Conservation (phyloP, 2,329 filamentous ascomycete genomes). For the Davidsoniella eucalypti region DNA sequence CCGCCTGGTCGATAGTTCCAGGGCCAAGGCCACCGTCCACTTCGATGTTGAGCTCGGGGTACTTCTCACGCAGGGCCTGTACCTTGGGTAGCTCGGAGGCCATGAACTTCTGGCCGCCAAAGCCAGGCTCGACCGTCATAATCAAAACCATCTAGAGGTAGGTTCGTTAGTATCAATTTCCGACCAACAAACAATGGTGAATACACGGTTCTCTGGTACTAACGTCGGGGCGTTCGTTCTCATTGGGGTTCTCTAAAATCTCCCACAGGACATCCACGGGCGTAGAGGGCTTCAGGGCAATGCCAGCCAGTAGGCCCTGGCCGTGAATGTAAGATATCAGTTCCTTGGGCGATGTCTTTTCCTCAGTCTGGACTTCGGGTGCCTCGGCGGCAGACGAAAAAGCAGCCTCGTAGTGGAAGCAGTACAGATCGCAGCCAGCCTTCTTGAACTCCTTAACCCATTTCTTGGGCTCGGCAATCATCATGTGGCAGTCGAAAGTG, state of each 20-base stretch:
- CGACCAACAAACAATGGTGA: no score
- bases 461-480: conserved; percentile 98
- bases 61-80: conserved; percentile 60
- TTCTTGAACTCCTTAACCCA: conserved; percentile 94
- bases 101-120: conserved; percentile 98
- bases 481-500: conserved; percentile 99
- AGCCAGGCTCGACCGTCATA: conserved; percentile 96
- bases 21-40: conserved; percentile 86
- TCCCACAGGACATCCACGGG: conserved; percentile 84
- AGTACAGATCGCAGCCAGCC: conserved; percentile 95
- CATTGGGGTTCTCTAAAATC: conserved; percentile 56
- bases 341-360: conserved; percentile 65
- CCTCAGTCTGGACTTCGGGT: conserved; percentile 51
- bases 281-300: conserved; percentile 90
- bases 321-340: conserved; percentile 84
- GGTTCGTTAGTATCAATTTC: conserved; percentile 11
- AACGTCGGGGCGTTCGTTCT: conserved; percentile 75
- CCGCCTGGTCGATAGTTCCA: conserved; percentile 81
- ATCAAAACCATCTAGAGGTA: conserved; percentile 74
- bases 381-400: conserved; percentile 72
- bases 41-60: conserved; percentile 90
- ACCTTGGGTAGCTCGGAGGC: conserved; percentile 90
- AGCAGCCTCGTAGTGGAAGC: conserved; percentile 98
- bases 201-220: conserved; percentile 22
- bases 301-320: conserved; percentile 72